Percentiles rank a stretch among this genome's conserved stretches.
These are phyloP conservation scores for Pyrenula massariospora DNA, from an alignment of 495 filamentous ascomycete species.

Conservation along the genomic window DNA sequence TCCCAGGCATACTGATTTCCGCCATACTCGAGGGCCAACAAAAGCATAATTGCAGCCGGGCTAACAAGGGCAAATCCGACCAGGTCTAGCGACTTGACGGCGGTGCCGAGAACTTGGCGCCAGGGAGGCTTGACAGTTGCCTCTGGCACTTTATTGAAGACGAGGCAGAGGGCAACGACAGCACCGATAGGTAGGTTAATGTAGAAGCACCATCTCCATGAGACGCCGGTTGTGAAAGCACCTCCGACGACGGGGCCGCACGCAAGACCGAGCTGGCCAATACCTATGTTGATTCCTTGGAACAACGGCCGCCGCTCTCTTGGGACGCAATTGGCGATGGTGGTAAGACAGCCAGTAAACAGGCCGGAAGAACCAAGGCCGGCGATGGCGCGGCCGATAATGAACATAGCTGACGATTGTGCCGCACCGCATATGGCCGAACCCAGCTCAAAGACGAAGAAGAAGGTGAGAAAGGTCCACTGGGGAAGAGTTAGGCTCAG, in stretches of 20 bases:
- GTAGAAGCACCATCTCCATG: conserved; percentile 43
- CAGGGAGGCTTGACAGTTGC: too few relatives aligned
- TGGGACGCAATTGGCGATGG: conserved; percentile 30
- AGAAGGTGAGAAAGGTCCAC: conserved; percentile 43
- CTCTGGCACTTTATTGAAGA: conserved; percentile 8
- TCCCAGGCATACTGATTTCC: conserved; percentile 39
- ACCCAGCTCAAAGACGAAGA: conserved; percentile 59
- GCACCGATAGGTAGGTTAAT: conserved; percentile 34
- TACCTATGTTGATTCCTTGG: conserved; percentile 32
- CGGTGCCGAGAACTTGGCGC: conserved; percentile 2
- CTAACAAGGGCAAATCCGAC: conserved; percentile 8
- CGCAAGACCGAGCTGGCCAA: conserved; percentile 33
- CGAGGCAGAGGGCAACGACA: conserved; percentile 12
- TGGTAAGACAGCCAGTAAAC: conserved; percentile 11
- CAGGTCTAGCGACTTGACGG: conserved; percentile 8
- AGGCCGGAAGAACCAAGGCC: conserved; percentile 42
- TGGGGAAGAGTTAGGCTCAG: conserved; percentile 4
- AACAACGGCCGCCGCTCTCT: conserved; percentile 34
- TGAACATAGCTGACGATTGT: conserved; percentile 49
- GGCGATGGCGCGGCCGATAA: conserved; percentile 64
- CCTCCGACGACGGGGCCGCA: conserved; percentile 29
- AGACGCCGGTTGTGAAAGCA: conserved; percentile 25
- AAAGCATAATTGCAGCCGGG: conserved; percentile 40
- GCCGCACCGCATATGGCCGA: conserved; percentile 56
- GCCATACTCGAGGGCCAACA: conserved; percentile 53